These are phyloP conservation scores for Incumbomyces lentus DNA, from an alignment of 2,329 filamentous ascomycete species.

Conservation along the genomic window DNA sequence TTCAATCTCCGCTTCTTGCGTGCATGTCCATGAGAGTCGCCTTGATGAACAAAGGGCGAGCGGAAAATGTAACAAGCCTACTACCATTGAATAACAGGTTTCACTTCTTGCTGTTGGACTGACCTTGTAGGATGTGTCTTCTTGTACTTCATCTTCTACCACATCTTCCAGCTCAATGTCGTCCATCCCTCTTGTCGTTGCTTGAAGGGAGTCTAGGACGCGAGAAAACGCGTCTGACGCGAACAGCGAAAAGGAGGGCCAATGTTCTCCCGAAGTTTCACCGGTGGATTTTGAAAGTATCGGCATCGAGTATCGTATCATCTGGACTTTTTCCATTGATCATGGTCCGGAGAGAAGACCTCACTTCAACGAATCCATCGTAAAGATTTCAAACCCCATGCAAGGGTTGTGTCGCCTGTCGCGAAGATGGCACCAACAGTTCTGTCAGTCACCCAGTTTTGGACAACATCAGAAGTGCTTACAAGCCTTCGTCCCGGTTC, in stretches of 20 bases:
- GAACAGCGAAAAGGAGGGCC: slow-evolving; percentile 1
- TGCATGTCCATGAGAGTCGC: slow-evolving; percentile 31
- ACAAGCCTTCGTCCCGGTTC: slow-evolving; percentile 14
- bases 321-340: too few species aligned
- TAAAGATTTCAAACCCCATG: slow-evolving; percentile 9
- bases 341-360: too few species aligned
- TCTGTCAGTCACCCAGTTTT: slow-evolving; percentile 19
- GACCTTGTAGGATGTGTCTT: slow-evolving; percentile 8
- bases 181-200: not conserved
- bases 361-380: too few species aligned
- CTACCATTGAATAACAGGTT: not conserved
- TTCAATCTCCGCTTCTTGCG: slow-evolving; percentile 49
- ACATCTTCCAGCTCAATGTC: slow-evolving; percentile 1
- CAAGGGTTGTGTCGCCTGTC: slow-evolving; percentile 20
- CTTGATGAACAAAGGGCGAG: slow-evolving; percentile 7
- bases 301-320: not conserved
- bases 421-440: slow-evolving; percentile 22
- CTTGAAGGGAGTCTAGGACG: not conserved
- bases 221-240: not conserved
- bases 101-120: not conserved
- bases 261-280: not conserved
- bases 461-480: slow-evolving; percentile 17
- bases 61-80: slow-evolving; percentile 20
- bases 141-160: not conserved
- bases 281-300: not conserved